Percentiles rank a stretch among this genome's conserved stretches.
phyloP scores from a whole-genome alignment of 2,329 filamentous ascomycete genomes.

The Nigrospora osmanthi region DNA sequence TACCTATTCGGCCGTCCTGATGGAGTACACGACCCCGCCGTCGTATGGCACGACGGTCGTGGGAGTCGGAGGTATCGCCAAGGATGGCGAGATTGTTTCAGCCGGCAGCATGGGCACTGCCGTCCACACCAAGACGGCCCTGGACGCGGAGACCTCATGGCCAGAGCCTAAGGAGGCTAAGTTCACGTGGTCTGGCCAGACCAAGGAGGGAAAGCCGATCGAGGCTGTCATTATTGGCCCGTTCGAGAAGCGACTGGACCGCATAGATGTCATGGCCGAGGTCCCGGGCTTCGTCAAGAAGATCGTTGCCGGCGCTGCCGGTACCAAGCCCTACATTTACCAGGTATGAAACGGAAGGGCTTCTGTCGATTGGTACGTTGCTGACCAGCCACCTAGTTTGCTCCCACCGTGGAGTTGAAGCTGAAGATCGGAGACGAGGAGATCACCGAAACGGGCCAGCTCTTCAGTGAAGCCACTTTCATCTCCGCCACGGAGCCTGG shows the following conservation, averaged over 20 bases:
- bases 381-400: constrained; percentile 48
- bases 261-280: constrained; percentile 93
- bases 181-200: constrained; percentile 72
- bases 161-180: constrained; percentile 71
- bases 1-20: constrained; percentile 79
- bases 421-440: constrained; percentile 78
- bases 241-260: constrained; percentile 65
- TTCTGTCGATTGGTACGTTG: constrained; percentile 8
- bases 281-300: constrained; percentile 93
- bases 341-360: constrained; percentile 49
- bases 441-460: constrained; percentile 64
- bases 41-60: constrained; percentile 86
- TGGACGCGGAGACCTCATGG: constrained; percentile 78
- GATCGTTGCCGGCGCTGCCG: constrained; percentile 79
- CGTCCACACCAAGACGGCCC: constrained; percentile 60
- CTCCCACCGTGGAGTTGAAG: constrained; percentile 60
- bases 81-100: constrained; percentile 71
- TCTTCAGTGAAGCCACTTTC: constrained; percentile 94
- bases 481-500: constrained; percentile 50
- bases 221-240: constrained; percentile 61
- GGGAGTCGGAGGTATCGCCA: constrained; percentile 73
- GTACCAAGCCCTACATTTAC: constrained; percentile 96
- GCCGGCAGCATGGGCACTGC: constrained; percentile 60
- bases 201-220: constrained; percentile 66
- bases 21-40: constrained; percentile 91